Evolutionary conservation across 345 rosid species (phyloP).

Genomic region (Angophora floribunda): DNA sequence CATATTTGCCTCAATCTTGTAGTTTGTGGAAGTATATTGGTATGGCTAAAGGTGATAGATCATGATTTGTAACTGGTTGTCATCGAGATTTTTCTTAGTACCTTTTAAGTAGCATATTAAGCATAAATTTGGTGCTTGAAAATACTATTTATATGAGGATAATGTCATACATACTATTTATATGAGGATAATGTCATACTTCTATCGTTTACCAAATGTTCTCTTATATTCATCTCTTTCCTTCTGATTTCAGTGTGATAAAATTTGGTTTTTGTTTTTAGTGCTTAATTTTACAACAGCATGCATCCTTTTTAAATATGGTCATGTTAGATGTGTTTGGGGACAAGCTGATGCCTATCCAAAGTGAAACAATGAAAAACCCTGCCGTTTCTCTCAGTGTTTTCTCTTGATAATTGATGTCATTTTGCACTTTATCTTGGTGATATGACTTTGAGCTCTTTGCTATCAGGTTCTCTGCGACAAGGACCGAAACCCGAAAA

Average conservation of each 20-base stretch:
- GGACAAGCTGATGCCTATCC: neutral
- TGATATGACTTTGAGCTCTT: neutral
- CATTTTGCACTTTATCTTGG: neutral
- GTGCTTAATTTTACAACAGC: neutral
- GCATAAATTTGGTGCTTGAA: neutral
- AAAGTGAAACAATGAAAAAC: neutral
- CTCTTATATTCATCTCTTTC: neutral
- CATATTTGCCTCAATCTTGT: neutral
- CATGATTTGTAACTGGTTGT: neutral
- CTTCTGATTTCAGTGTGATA: neutral
- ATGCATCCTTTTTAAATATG: neutral
- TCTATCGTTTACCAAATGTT: neutral
- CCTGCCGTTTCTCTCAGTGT: neutral
- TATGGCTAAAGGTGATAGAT: neutral
- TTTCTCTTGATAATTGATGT: neutral
- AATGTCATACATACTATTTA: neutral
- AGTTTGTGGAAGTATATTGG: neutral
- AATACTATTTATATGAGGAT: neutral
- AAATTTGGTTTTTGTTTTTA: neutral
- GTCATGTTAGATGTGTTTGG: neutral
- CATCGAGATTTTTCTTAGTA: neutral
- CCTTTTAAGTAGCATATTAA: neutral
- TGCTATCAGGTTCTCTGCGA: conserved; percentile 63
- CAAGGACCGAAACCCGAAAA: conserved; percentile 71
- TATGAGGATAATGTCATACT: neutral